Evolutionary conservation across 805 yeast species (phyloP).

Genomic region (Naumovozyma castellii): DNA sequence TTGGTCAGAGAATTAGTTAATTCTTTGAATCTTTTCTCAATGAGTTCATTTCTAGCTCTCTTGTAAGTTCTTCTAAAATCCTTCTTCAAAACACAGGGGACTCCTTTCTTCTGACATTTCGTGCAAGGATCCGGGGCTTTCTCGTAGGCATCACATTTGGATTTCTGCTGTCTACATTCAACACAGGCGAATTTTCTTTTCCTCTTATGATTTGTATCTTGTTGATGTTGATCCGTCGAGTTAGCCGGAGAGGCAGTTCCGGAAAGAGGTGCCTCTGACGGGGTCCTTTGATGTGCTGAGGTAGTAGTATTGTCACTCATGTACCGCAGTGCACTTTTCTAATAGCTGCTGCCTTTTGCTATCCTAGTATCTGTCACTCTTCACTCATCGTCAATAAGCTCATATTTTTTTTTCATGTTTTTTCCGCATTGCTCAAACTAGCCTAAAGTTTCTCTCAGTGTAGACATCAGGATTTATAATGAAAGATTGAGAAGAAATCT

Average conservation of each 20-base stretch:
- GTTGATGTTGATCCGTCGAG: background rate
- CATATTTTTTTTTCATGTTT: too few relatives aligned
- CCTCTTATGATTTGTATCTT: background rate
- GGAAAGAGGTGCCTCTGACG: background rate
- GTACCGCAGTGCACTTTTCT: too few relatives aligned
- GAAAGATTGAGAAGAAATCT: too few relatives aligned
- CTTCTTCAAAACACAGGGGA: slow-evolving; percentile 62
- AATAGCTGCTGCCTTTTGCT: too few relatives aligned
- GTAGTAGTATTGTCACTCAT: too few relatives aligned
- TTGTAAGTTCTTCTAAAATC: slow-evolving; percentile 86
- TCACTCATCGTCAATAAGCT: too few relatives aligned
- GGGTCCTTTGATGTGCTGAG: background rate
- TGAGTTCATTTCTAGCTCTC: slow-evolving; percentile 70
- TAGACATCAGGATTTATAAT: too few relatives aligned
- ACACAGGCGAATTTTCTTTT: slow-evolving; percentile 71
- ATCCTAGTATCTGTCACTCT: too few relatives aligned
- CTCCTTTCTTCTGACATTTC: slow-evolving; percentile 62
- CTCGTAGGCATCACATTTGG: slow-evolving; percentile 78
- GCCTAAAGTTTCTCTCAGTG: too few relatives aligned
- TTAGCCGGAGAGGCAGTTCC: background rate
- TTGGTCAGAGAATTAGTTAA: slow-evolving; percentile 44
- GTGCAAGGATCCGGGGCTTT: slow-evolving; percentile 72
- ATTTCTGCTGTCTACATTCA: slow-evolving; percentile 93
- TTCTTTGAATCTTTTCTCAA: slow-evolving; percentile 72
- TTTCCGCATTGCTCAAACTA: too few relatives aligned